Evolutionary conservation across 2,329 filamentous ascomycete species (phyloP), one percentile per base, ranked within the genome.

Genomic region (Apiospora sp.): DNA sequence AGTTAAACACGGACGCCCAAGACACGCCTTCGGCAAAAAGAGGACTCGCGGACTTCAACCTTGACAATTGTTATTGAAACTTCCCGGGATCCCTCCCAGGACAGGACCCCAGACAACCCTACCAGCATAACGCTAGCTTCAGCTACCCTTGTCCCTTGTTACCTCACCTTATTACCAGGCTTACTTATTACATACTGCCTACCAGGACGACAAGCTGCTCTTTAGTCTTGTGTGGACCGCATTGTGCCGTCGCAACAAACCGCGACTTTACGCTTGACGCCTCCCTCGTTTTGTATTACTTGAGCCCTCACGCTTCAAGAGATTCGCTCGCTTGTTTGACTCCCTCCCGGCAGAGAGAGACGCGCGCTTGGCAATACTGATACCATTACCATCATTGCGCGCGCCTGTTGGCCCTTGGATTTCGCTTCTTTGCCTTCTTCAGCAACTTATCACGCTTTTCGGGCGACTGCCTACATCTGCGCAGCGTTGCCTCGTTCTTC

Each of bases 311-410:
- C 44, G 44, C 41, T 41, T 41, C 34, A 37, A 58, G 19, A 58
- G n/a, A 43, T 51, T 51, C 68, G 68, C 68, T 70, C 68, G 68
- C 68, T 70, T 58, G 43, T 58, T 70, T 44, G 49, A 51, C 48
- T 27, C 37, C 14, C n/a, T 41, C 68, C 49, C 37, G 68, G 46
- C 16, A 51, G 49, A 64, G 58, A 70, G 48, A 70, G 68, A 70
- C 46, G 68, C 37, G 68, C 68, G 68, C 68, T 58, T 58, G 68
- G 68, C 44, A 30, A 37, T 43, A 58, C 46, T 34, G 27, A 30
- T 22, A 58, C 46, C 30, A 10, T 44, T 54, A 41, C 37, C 37
- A 41, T 41, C 10, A 46, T 54, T 51, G 48, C 30, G 68, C 68
- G 68, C 68, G 68, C 58, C 68, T 43, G 48, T 43, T 58, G 37